Conservation (phyloP, 2,329 filamentous ascomycete genomes). For the Bisporella sp. region DNA sequence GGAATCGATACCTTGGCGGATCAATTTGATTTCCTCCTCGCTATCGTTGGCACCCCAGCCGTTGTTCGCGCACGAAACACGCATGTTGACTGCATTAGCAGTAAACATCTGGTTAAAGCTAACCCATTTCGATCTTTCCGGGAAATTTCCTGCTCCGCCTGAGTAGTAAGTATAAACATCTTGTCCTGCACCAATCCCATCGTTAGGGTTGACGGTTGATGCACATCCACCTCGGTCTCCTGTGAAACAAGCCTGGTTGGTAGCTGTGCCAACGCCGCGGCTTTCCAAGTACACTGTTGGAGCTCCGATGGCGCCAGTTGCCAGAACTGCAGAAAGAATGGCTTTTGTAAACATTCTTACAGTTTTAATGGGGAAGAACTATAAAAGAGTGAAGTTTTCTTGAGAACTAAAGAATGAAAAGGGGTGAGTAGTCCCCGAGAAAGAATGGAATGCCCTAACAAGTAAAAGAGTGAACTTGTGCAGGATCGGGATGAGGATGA, state of each 20-base stretch:
- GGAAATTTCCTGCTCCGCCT: conserved; percentile 20
- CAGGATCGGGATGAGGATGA: too few species aligned
- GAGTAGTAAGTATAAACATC: conserved; percentile 27
- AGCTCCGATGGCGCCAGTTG: neutral
- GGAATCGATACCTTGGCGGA: conserved; percentile 14
- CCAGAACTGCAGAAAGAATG: neutral
- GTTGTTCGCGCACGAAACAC: neutral
- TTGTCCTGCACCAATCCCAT: conserved; percentile 6
- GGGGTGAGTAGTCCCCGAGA: neutral
- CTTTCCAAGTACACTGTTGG: neutral
- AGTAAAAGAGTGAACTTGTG: neutral
- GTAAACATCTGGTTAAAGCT: conserved; percentile 23
- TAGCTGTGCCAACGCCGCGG: neutral
- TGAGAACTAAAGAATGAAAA: neutral
- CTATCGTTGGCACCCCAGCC: conserved; percentile 4
- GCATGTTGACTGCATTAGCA: neutral
- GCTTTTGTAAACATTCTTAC: neutral
- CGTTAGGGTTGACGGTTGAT: neutral
- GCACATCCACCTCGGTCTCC: neutral
- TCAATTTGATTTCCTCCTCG: conserved; percentile 12
- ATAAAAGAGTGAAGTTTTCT: neutral
- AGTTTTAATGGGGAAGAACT: neutral
- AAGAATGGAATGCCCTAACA: neutral
- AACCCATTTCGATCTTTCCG: conserved; percentile 18
- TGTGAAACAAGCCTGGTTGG: neutral